Percentiles rank a stretch among this genome's conserved stretches.
phyloP scores from a whole-genome alignment of 495 filamentous ascomycete genomes.

The Tuber calosporum region DNA sequence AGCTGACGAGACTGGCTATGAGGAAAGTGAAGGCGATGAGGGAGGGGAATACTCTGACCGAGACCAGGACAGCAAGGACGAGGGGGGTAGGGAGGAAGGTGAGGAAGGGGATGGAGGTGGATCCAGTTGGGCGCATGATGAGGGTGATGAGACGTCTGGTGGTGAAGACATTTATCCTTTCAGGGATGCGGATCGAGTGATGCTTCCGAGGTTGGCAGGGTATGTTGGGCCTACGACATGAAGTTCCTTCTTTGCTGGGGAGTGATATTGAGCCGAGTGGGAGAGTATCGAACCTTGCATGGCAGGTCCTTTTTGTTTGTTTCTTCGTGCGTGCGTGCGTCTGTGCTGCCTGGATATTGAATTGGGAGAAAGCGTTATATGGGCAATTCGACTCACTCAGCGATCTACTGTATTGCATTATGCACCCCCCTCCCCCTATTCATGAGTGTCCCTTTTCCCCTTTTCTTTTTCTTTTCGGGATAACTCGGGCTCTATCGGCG shows the following conservation, averaged over 20 bases:
- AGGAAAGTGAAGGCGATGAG: constrained; percentile 19
- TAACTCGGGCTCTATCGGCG: not conserved
- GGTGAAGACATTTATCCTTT: constrained; percentile 1
- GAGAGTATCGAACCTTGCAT: not conserved
- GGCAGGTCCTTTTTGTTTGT: not conserved
- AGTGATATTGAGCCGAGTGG: not conserved
- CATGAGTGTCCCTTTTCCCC: constrained; percentile 3
- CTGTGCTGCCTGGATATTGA: not conserved
- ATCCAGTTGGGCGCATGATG: not conserved
- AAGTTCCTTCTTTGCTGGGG: not conserved
- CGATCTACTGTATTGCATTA: not conserved
- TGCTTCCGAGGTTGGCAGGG: not conserved
- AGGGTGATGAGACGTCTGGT: not conserved
- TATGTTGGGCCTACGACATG: not conserved
- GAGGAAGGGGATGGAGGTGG: constrained; percentile 16
- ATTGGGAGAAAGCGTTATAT: constrained; percentile 3
- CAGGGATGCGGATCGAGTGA: not conserved
- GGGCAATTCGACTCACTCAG: not conserved
- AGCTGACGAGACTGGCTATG: constrained; percentile 18
- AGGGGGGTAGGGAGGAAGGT: constrained; percentile 25
- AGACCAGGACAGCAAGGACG: constrained; percentile 20
- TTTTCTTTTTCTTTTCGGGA: constrained; percentile 6
- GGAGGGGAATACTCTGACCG: constrained; percentile 32
- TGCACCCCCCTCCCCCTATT: not conserved
- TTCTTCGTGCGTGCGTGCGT: not conserved